These are phyloP conservation scores for Arthromyces matolae DNA, from an alignment of 768 basidiomycete genomes.

Conservation along the genomic window DNA sequence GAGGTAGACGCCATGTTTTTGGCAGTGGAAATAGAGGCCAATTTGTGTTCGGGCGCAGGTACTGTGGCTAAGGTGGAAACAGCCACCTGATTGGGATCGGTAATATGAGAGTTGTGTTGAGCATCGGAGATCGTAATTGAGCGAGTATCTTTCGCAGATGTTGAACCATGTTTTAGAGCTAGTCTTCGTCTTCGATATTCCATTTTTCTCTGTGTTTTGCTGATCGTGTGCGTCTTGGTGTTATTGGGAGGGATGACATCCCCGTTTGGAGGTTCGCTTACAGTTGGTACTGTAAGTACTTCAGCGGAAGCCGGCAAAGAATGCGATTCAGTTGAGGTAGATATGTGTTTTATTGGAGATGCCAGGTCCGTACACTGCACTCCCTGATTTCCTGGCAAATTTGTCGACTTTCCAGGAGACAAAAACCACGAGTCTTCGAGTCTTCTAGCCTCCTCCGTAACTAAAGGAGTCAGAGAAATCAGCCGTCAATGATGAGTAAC, in stretches of 20 bases:
- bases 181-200: not conserved
- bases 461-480: slow-evolving; percentile 1
- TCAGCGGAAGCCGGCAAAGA: not conserved
- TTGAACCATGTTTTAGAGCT: not conserved
- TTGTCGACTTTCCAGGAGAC: slow-evolving; percentile 17
- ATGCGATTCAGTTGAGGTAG: not conserved
- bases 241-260: not conserved
- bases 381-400: slow-evolving; percentile 1
- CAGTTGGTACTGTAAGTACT: not conserved
- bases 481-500: not conserved
- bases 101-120: not conserved
- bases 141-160: not conserved
- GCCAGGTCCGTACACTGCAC: not conserved
- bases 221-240: not conserved
- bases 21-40: too few species aligned
- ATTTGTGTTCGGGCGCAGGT: too few species aligned
- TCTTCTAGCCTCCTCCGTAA: slow-evolving; percentile 10
- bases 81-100: not conserved
- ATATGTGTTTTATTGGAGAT: not conserved
- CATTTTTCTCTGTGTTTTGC: slow-evolving; percentile 9
- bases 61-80: not conserved
- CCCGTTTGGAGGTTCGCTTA: not conserved
- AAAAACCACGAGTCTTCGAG: slow-evolving; percentile 28
- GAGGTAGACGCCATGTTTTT: too few species aligned
- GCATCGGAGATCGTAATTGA: not conserved